A percentile compares a stretch with the other conserved stretches of the same genome.
Evolutionary conservation across 768 basidiomycete genomes (phyloP).

Genomic region (Pisolithus tinctorius): DNA sequence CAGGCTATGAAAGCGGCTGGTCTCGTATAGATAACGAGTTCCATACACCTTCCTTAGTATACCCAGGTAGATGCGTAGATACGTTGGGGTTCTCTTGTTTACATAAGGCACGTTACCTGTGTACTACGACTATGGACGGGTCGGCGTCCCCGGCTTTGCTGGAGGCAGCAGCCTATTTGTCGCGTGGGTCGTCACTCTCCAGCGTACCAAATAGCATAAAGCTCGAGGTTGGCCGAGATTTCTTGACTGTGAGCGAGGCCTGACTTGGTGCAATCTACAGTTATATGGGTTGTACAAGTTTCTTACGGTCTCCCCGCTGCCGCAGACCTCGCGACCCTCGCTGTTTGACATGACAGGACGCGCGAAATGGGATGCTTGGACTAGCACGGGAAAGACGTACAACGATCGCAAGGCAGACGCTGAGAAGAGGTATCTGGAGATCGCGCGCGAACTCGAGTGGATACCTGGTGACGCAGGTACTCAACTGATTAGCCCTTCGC

Average conservation of each 20-base stretch:
- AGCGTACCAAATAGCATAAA: constrained; percentile 57
- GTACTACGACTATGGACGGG: constrained; percentile 17
- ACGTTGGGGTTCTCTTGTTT: constrained; percentile 15
- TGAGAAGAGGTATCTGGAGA: constrained; percentile 59
- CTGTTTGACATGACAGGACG: constrained; percentile 74
- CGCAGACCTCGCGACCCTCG: constrained; percentile 56
- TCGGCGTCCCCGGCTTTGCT: constrained; percentile 40
- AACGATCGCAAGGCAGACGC: constrained; percentile 36
- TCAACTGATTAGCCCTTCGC: constrained; percentile 5
- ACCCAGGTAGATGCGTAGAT: neutral
- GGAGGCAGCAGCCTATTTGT: constrained; percentile 59
- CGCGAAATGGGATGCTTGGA: constrained; percentile 89
- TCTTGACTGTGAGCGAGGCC: constrained; percentile 9
- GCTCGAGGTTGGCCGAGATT: constrained; percentile 56
- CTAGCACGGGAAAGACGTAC: constrained; percentile 42
- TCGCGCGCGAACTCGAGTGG: constrained; percentile 72
- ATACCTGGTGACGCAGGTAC: constrained; percentile 24
- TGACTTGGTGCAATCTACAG: constrained; percentile 36
- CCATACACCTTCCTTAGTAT: neutral
- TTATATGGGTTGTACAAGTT: constrained; percentile 83
- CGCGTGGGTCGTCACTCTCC: constrained; percentile 45
- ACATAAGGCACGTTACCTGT: constrained; percentile 28
- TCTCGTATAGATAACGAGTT: constrained; percentile 42
- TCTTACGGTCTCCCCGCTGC: constrained; percentile 52
- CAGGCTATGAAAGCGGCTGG: constrained; percentile 80